A percentile compares a stretch with the other conserved stretches of the same genome.
These are phyloP conservation scores for Colletotrichum euphorbiae DNA, from an alignment of 2,329 filamentous ascomycete species.

Conservation along the genomic window DNA sequence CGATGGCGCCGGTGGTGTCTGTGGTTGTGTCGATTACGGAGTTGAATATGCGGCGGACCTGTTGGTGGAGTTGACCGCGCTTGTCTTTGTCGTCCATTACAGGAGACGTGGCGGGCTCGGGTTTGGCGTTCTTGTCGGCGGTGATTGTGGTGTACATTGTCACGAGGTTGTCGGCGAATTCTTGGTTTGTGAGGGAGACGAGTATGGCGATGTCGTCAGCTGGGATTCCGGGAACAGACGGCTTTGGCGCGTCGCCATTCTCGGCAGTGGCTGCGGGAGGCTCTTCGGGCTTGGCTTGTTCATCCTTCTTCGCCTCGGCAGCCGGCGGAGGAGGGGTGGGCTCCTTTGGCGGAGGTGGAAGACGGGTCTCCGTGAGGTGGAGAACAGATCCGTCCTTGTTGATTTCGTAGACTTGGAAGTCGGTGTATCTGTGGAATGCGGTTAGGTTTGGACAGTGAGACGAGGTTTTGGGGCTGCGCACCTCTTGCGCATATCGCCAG, in stretches of 20 bases:
- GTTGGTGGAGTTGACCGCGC: conserved; percentile 63
- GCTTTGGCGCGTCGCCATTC: conserved; percentile 44
- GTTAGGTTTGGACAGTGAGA: background rate
- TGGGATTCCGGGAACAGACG: conserved; percentile 44
- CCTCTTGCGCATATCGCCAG: conserved; percentile 41
- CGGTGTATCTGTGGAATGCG: conserved; percentile 75
- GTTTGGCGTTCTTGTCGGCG: conserved; percentile 46
- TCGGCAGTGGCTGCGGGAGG: conserved; percentile 25
- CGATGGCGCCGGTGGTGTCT: conserved; percentile 65
- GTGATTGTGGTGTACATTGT: conserved; percentile 53
- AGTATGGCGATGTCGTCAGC: conserved; percentile 52
- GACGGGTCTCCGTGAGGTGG: conserved; percentile 64
- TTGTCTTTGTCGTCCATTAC: conserved; percentile 57
- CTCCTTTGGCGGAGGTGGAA: conserved; percentile 33
- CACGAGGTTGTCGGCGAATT: conserved; percentile 55
- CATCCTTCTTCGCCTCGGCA: conserved; percentile 38
- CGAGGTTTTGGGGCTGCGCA: background rate
- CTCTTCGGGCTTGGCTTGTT: conserved; percentile 36
- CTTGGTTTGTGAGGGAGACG: conserved; percentile 52
- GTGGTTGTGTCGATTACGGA: conserved; percentile 83
- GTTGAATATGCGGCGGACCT: conserved; percentile 83
- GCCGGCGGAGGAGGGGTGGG: conserved; percentile 22
- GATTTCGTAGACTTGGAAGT: conserved; percentile 94
- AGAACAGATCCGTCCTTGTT: conserved; percentile 79
- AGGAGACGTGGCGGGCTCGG: conserved; percentile 53